These are phyloP conservation scores for Paraphaeosphaeria minitans DNA, from an alignment of 2,329 filamentous ascomycete species.

Conservation along the genomic window DNA sequence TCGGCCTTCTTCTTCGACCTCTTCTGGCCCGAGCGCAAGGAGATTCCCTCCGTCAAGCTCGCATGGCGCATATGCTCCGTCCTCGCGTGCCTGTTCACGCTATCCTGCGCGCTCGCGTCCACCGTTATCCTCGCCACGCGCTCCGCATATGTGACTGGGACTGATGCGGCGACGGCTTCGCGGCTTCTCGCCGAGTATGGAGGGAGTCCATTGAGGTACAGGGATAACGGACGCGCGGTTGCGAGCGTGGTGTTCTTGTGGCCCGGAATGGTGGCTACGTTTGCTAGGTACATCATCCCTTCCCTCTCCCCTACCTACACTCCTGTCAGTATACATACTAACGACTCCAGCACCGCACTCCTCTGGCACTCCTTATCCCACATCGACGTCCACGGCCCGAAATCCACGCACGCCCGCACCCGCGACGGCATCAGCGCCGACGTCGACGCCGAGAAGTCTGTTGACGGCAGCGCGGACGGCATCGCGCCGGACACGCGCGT, in stretches of 20 bases:
- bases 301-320: background rate
- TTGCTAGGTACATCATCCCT: constrained; percentile 48
- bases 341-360: constrained; percentile 41
- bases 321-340: background rate
- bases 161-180: constrained; percentile 37
- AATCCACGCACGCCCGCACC: constrained; percentile 44
- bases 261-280: constrained; percentile 56
- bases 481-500: too few species aligned
- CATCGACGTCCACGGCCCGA: constrained; percentile 47
- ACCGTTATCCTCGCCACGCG: constrained; percentile 58
- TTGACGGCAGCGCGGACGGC: background rate
- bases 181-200: constrained; percentile 45
- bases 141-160: constrained; percentile 54
- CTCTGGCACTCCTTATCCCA: constrained; percentile 48
- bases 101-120: constrained; percentile 56
- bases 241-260: constrained; percentile 60
- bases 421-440: constrained; percentile 15
- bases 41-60: constrained; percentile 55
- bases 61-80: constrained; percentile 61
- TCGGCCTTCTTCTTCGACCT: constrained; percentile 67
- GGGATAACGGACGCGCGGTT: constrained; percentile 56
- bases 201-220: constrained; percentile 51
- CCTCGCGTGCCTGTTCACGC: constrained; percentile 53
- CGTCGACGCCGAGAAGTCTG: background rate
- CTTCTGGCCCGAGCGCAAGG: constrained; percentile 63